Evolutionary conservation across 2,329 filamentous ascomycete genomes (phyloP).

Genomic region (Fusarium sp.): DNA sequence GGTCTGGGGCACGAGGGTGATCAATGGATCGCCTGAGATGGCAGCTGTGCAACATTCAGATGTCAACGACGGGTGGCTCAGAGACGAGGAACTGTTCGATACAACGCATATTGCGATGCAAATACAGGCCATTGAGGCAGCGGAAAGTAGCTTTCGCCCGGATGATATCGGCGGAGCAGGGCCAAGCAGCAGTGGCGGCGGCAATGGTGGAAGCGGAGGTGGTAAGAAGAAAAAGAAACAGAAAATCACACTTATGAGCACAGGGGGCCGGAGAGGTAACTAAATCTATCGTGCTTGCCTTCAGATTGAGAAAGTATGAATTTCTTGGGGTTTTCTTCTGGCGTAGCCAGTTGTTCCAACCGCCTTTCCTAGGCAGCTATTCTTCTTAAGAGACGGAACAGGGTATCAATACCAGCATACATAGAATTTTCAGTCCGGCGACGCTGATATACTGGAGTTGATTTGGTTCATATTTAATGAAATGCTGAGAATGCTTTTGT

Average conservation of each 20-base stretch:
- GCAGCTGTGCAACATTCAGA: conserved; percentile 48
- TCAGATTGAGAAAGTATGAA: not conserved
- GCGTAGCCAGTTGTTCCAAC: not conserved
- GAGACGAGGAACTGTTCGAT: conserved; percentile 79
- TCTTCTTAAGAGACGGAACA: conserved; percentile 6
- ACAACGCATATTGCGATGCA: conserved; percentile 69
- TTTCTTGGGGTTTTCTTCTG: not conserved
- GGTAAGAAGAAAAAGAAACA: conserved; percentile 77
- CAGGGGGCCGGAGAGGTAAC: conserved; percentile 64
- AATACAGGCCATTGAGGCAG: conserved; percentile 64
- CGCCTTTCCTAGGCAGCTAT: not conserved
- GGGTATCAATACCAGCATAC: conserved; percentile 6
- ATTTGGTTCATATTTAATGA: not conserved
- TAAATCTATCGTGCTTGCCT: conserved; percentile 36
- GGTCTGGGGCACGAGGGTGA: conserved; percentile 88
- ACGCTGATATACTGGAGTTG: not conserved
- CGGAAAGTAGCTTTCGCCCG: conserved; percentile 44
- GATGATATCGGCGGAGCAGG: conserved; percentile 34
- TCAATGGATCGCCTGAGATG: conserved; percentile 70
- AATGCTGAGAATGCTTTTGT: not conserved
- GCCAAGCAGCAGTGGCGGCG: conserved; percentile 37
- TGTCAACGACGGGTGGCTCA: conserved; percentile 84
- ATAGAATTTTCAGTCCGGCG: conserved; percentile 3
- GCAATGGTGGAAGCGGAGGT: conserved; percentile 50
- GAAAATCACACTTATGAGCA: conserved; percentile 79